Evolutionary conservation across 2,329 filamentous ascomycete species (phyloP), one percentile per base, ranked within the genome.

Genomic region (Bisporella sp.): DNA sequence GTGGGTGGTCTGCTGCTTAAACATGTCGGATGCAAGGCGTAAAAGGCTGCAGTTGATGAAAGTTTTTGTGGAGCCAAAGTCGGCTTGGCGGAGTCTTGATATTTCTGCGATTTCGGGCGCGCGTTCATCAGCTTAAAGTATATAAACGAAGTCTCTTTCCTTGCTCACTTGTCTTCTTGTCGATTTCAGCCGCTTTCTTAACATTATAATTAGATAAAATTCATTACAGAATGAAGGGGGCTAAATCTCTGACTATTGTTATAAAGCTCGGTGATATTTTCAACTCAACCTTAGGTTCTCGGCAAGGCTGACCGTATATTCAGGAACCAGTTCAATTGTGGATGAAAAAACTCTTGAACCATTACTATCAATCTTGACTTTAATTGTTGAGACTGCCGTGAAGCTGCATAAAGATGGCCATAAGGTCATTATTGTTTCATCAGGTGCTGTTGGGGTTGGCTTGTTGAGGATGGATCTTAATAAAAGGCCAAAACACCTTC

Each of bases 261-360:
- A 85, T 85, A 63, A 85, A 85, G 68, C 76, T 85, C 57, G 81
- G 81, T 84, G 75, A 55, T 60, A 49, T 28, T 33, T 7, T 12
- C 33, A 41, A 3, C 13, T 47, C 28, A 39, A 44, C 42, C 43
- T 28, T 9, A 31, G 52, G 43, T 40, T 31, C 48, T 45, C 11
- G 35, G 33, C 45, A 41, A 57, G 51, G 56, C 40, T 46, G 33
- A 31, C 13, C 31, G 30, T 41, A 21, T 21, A 21, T 52, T 54
- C 60, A 99, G 93, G 93, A 62, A 97, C 93, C 44, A 96, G 90
- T 69, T 97, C 93, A n/a, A 97, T 99, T 60, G 91, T 99, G 57
- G 89, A 97, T 71, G 93, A 99, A 68, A 87, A 84, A 66, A 95
- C 89, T 28, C 93, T 96, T 71, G 89, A 96, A 65, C 93, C 93